These are phyloP conservation scores for Neolentinus lepideus DNA, from an alignment of 1,284 basidiomycete species.

Conservation along the genomic window DNA sequence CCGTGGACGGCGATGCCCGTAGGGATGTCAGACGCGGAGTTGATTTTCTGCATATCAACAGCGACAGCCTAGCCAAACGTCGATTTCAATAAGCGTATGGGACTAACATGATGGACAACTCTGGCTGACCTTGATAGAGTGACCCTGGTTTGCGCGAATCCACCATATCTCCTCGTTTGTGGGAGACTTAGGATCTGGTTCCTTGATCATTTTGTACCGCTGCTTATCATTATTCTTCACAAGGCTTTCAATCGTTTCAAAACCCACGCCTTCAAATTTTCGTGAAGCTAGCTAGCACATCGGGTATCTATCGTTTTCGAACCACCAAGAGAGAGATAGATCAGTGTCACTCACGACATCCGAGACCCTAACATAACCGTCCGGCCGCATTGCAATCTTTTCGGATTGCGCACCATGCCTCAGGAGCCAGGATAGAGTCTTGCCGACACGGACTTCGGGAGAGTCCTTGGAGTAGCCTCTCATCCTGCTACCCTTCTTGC, in stretches of 20 bases:
- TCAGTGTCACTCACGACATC: constrained; percentile 61
- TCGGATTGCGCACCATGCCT: constrained; percentile 80
- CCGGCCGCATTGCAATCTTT: constrained; percentile 63
- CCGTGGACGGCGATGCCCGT: constrained; percentile 68
- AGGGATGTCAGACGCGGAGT: constrained; percentile 55
- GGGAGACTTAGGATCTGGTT: constrained; percentile 34
- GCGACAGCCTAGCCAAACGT: constrained; percentile 45
- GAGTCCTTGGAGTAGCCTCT: constrained; percentile 44
- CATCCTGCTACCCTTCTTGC: constrained; percentile 25
- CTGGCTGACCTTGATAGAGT: constrained; percentile 65
- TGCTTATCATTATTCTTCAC: constrained; percentile 75
- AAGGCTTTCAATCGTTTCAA: constrained; percentile 58
- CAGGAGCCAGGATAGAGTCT: constrained; percentile 79
- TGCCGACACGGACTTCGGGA: constrained; percentile 52
- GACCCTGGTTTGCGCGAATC: constrained; percentile 94
- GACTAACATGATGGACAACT: not conserved
- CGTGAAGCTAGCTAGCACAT: constrained; percentile 42
- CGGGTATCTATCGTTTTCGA: constrained; percentile 17
- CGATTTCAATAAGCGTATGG: not conserved
- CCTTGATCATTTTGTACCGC: constrained; percentile 65
- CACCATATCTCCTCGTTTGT: constrained; percentile 50
- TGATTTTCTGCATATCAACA: constrained; percentile 61
- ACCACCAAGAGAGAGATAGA: not conserved
- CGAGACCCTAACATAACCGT: constrained; percentile 72
- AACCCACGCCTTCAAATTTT: constrained; percentile 44